A percentile compares a stretch with the other conserved stretches of the same genome.
phyloP scores from a whole-genome alignment of 1,139 yeast genomes.

The Petasospora fabianii region DNA sequence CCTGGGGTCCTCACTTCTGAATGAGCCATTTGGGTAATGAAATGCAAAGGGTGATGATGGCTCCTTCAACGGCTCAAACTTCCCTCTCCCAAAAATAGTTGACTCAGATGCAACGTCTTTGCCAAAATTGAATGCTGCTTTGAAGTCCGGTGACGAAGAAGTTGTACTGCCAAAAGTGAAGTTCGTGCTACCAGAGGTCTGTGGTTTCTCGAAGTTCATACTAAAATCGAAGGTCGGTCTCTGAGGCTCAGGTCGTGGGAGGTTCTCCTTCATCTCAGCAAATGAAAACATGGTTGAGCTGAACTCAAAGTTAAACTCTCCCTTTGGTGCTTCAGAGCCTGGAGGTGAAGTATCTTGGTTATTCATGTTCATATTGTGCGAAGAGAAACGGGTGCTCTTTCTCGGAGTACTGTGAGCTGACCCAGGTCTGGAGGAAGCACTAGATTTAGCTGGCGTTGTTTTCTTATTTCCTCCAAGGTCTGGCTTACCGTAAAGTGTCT shows the following conservation, averaged over 20 bases:
- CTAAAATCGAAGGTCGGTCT: conserved; percentile 1
- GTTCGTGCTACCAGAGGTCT: not conserved
- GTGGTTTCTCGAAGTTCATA: not conserved
- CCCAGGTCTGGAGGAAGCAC: no score
- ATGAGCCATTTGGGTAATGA: no score
- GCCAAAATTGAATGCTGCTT: no score
- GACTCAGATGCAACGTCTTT: no score
- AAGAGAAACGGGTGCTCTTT: not conserved
- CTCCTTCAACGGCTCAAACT: no score
- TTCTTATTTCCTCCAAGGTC: not conserved
- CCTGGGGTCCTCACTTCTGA: no score
- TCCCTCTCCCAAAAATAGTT: no score
- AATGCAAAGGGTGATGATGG: no score
- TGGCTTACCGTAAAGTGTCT: not conserved
- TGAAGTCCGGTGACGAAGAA: no score
- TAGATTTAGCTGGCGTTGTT: not conserved
- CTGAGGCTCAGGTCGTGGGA: conserved; percentile 3
- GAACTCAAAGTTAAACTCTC: conserved; percentile 1
- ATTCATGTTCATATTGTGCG: not conserved
- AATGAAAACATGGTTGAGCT: not conserved
- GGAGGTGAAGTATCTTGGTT: not conserved
- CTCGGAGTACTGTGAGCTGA: no score
- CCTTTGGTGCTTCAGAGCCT: conserved; percentile 1
- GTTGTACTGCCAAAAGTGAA: no score
- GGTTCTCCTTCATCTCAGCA: conserved; percentile 1